Evolutionary conservation across 2,329 filamentous ascomycete genomes (phyloP), one percentile per base, ranked within the genome.

Genomic region (Penicillium sp.): DNA sequence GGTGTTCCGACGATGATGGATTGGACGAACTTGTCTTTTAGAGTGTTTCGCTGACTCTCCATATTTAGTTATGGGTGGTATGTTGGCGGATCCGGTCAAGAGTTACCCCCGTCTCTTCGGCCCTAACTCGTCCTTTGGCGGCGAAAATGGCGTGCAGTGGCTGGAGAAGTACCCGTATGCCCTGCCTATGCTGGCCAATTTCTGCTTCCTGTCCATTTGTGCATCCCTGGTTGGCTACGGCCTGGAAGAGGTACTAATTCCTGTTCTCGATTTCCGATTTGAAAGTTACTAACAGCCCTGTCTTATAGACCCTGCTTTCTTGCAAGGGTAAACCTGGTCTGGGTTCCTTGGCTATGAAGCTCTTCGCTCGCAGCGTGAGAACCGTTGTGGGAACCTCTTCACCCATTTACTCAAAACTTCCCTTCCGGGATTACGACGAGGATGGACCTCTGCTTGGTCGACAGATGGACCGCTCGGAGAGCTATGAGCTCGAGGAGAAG

Each of bases 141-240:
- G 85, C 10, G 76, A 81, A 45, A 57, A 80, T 45, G 86, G 86
- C 0, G 87, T 87, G 1, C 73, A 82, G 51, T 90, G 89, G 87
- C 83, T 90, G 73, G 81, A 78, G 26, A 78, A 75, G 49, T 91
- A 86, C 71, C 89, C 89, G 0, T 91, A 89, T 73, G 88, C 89
- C 1, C 77, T 91, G 54, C 89, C 89, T 0, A 91, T 89, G 72
- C 75, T 91, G 4, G 81, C 89, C 53, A 90, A 88, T 70, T 85
- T 86, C 5, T 64, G 83, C 1, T 86, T 89, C 63, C 78, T 91
- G 19, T 71, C 83, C 1, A 72, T 81, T 3, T 85, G 86, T 3
- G 85, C 86, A 0, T 66, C 82, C 12, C 77, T 83, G 15, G 83
- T 89, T n/a, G 80, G 86, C 53, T 78, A 90, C 35, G 87, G 85